phyloP scores from a whole-genome alignment of 148 eudicot genomes.

The Nepenthes gracilis region DNA sequence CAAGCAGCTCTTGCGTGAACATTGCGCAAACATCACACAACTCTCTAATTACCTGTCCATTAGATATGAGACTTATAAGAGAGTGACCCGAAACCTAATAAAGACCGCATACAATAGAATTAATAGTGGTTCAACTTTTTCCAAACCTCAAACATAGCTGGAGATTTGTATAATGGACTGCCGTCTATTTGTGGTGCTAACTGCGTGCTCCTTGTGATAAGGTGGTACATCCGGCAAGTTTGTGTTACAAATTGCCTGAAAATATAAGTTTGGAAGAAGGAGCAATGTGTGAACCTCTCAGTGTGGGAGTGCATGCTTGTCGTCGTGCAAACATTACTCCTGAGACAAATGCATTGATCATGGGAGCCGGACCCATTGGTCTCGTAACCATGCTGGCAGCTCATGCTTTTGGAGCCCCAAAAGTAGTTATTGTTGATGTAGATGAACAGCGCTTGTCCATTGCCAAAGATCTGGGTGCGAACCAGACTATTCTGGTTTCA shows the following conservation, averaged over 20 bases:
- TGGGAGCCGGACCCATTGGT: constrained; percentile 74
- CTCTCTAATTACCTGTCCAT: no score
- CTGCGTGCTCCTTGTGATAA: constrained; percentile 2
- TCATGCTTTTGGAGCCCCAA: constrained; percentile 51
- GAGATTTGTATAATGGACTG: no score
- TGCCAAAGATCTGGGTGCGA: constrained; percentile 46
- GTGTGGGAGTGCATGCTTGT: constrained; percentile 32
- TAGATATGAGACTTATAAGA: no score
- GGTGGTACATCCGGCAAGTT: constrained; percentile 97
- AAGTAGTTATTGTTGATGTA: constrained; percentile 43
- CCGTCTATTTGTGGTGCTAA: no score
- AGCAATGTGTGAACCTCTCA: constrained; percentile 45
- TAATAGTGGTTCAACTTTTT: no score
- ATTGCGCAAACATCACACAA: no score
- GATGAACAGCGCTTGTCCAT: constrained; percentile 41
- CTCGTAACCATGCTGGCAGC: constrained; percentile 61
- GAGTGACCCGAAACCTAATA: no score
- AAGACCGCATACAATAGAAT: no score
- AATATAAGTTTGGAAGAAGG: constrained; percentile 42
- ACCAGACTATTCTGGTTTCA: constrained; percentile 37
- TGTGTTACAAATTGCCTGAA: constrained; percentile 81
- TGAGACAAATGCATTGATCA: constrained; percentile 60
- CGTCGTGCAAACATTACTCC: constrained; percentile 3
- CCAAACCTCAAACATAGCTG: no score
- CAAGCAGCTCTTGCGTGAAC: no score